Conservation (phyloP, 2,329 filamentous ascomycete genomes). For the Emydomyces testavorans region DNA sequence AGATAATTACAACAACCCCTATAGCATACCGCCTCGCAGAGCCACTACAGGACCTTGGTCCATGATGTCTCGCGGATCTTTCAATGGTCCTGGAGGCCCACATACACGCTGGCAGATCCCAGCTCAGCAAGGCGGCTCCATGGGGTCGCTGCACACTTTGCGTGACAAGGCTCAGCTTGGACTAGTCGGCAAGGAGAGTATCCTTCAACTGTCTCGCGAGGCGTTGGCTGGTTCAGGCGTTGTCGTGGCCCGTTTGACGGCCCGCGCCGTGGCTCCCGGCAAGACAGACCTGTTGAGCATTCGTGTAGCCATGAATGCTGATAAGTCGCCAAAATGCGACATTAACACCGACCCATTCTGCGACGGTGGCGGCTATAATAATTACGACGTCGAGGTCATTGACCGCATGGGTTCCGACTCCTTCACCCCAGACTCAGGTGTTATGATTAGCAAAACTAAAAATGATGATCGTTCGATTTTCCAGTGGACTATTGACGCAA, state of each 20-base stretch:
- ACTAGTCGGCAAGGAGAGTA: constrained; percentile 8
- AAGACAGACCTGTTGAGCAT: constrained; percentile 13
- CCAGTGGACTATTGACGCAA: constrained; percentile 18
- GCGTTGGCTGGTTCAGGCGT: constrained; percentile 13
- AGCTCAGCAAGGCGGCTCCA: constrained; percentile 13
- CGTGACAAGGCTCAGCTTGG: constrained; percentile 15
- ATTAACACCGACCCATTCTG: constrained; percentile 13
- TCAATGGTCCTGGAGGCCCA: constrained; percentile 17
- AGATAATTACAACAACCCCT: constrained; percentile 18
- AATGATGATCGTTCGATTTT: constrained; percentile 4
- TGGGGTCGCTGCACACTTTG: constrained; percentile 16
- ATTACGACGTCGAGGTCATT: constrained; percentile 17
- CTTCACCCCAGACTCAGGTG: constrained; percentile 16
- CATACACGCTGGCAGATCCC: constrained; percentile 17
- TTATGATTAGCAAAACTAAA: constrained; percentile 17
- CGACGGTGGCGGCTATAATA: constrained; percentile 14
- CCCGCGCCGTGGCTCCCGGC: constrained; percentile 12
- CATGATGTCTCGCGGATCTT: constrained; percentile 17
- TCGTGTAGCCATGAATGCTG: constrained; percentile 15
- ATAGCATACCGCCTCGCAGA: constrained; percentile 12
- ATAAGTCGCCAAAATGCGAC: constrained; percentile 13
- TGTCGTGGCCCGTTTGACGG: constrained; percentile 14
- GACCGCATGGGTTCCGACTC: constrained; percentile 17
- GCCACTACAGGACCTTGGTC: constrained; percentile 17
- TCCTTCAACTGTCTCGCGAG: constrained; percentile 15